Base-by-base conservation (phyloP, 108 stramenopile genomes). In the Cyclotella atomus region DNA sequence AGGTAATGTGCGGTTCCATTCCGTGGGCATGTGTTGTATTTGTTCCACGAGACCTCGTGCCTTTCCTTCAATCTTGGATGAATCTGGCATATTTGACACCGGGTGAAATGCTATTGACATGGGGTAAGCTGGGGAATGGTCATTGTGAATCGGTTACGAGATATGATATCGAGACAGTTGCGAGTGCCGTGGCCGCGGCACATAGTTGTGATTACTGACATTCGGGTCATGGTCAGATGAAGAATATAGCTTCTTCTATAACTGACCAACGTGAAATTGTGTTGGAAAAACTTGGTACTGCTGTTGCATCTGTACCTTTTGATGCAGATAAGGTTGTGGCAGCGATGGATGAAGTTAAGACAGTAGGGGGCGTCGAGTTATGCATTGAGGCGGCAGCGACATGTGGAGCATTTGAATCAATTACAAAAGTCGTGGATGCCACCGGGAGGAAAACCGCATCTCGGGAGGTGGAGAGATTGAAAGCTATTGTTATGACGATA, bases 351-450 rank as follows among this genome's bases (percentile, higher is more conserved):
- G 33, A 60, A n/a, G 54, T 70, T 5, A 44, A 59, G 55, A 41
- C 16, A 3, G 55, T 43, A 7, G 68, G 68, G 21, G 68, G 68
- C 5, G 10, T 59, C 6, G 68, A 56, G 38, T 30, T 70, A 35
- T 24, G 45, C 2, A 21, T 70, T 15, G 68, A 70, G 25, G 54
- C 54, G 9, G 55, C 36, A 9, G 54, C 25, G 2, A 28, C 59
- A 8, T n/a, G n/a, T 28, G 68, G 68, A 20, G 28, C 57, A 17
- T 70, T 70, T 36, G 68, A 70, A 47, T 23, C 55, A 5, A 70
- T 57, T 9, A 70, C 68, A 47, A 70, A 70, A 32, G 5, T 70
- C 59, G 56, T 56, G 4, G 68, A 70, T 59, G 52, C 68, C 5
- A 57, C 68, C 12, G 55, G 68, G 16, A 29, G 41, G 19, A 46